Percentiles rank a stretch among this genome's conserved stretches.
Conservation (phyloP, 805 yeast species). For the Metschnikowia lochheadii region DNA sequence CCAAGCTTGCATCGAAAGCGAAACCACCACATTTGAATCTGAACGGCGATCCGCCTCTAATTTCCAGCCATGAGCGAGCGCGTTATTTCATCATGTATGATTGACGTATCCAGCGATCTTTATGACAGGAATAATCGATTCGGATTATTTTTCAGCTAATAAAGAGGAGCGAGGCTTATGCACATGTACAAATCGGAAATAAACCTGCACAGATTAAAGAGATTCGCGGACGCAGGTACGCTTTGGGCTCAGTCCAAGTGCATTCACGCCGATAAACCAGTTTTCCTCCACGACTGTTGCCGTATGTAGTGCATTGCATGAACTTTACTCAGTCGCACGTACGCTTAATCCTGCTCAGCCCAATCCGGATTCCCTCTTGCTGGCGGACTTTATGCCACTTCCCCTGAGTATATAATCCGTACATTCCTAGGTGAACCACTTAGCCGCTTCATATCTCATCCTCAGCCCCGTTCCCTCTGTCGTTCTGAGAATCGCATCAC, state of each 20-base stretch:
- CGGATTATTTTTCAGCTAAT: background rate
- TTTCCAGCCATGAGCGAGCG: background rate
- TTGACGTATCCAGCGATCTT: background rate
- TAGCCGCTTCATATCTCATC: background rate
- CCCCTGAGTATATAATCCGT: background rate
- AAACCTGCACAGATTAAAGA: background rate
- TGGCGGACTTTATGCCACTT: background rate
- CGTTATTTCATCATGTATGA: background rate
- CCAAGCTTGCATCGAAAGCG: background rate
- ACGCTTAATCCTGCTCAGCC: slow-evolving; percentile 5
- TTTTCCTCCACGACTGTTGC: slow-evolving; percentile 1
- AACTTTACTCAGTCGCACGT: background rate
- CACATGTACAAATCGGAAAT: background rate
- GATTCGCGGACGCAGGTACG: slow-evolving; percentile 3
- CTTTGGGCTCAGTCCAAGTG: background rate
- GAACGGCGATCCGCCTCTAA: background rate
- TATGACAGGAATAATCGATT: background rate
- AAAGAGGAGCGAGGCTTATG: background rate
- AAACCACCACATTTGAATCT: background rate
- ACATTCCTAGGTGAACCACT: slow-evolving; percentile 1
- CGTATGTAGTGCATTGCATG: slow-evolving; percentile 5
- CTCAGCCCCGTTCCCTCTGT: background rate
- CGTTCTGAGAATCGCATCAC: slow-evolving; percentile 1
- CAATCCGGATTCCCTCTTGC: background rate
- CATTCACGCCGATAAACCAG: slow-evolving; percentile 3